These are phyloP conservation scores for Termitomyces titanicus DNA, from an alignment of 768 basidiomycete species.

Conservation along the genomic window DNA sequence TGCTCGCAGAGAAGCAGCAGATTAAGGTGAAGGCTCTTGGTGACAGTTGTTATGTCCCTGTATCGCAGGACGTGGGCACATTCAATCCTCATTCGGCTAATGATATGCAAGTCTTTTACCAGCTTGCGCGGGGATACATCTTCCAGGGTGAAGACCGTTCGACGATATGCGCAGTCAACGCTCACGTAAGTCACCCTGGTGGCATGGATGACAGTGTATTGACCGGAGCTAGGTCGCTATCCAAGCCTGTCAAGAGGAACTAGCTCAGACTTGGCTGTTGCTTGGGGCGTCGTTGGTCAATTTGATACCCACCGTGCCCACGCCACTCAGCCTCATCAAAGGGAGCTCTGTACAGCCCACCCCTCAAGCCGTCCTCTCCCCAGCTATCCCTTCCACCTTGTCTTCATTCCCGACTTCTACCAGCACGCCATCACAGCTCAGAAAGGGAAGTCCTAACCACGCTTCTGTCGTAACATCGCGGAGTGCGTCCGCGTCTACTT, in stretches of 20 bases:
- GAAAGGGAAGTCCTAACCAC: slow-evolving; percentile 25
- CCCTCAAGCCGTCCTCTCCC: slow-evolving; percentile 36
- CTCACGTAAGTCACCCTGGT: slow-evolving; percentile 34
- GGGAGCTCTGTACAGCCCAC: slow-evolving; percentile 10
- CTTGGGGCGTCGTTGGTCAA: slow-evolving; percentile 54
- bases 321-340: slow-evolving; percentile 18
- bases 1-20: slow-evolving; percentile 28
- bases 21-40: slow-evolving; percentile 54
- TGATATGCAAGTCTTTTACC: slow-evolving; percentile 48
- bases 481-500: slow-evolving; percentile 33
- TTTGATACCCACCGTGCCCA: slow-evolving; percentile 34
- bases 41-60: slow-evolving; percentile 48
- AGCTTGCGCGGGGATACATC: slow-evolving; percentile 62
- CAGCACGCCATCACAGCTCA: slow-evolving; percentile 13
- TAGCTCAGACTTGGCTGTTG: slow-evolving; percentile 67
- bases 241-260: slow-evolving; percentile 49
- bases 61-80: slow-evolving; percentile 56
- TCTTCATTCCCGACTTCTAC: slow-evolving; percentile 21
- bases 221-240: slow-evolving; percentile 46
- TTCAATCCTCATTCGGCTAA: slow-evolving; percentile 31
- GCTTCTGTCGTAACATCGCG: slow-evolving; percentile 16
- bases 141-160: slow-evolving; percentile 45
- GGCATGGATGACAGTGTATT: neutral
- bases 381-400: slow-evolving; percentile 31
- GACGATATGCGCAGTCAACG: slow-evolving; percentile 56